These are phyloP conservation scores for Torulaspora delbrueckii DNA, from an alignment of 805 yeast species.

Conservation along the genomic window DNA sequence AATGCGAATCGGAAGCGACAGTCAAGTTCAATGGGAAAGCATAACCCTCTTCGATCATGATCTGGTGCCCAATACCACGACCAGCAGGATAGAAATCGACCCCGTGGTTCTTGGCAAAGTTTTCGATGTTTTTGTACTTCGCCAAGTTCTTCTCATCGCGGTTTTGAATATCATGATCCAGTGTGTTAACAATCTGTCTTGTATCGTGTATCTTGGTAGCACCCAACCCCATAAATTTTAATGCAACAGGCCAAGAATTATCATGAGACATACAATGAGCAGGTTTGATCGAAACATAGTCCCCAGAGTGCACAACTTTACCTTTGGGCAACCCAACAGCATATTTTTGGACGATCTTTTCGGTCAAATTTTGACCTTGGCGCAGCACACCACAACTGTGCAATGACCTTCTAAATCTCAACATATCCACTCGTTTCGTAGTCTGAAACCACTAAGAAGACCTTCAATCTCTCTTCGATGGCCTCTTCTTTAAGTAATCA, in stretches of 20 bases:
- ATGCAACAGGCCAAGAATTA: constrained; percentile 98
- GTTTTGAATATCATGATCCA: constrained; percentile 98
- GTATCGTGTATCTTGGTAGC: constrained; percentile 78
- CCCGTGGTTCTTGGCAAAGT: constrained; percentile 85
- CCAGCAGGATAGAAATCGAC: constrained; percentile 98
- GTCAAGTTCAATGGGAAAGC: constrained; percentile 91
- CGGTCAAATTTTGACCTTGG: constrained; percentile 75
- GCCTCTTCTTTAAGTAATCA: constrained; percentile 1
- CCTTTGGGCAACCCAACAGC: constrained; percentile 80
- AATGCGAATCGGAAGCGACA: constrained; percentile 97
- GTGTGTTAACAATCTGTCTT: constrained; percentile 89
- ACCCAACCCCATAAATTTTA: constrained; percentile 92
- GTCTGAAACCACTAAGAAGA: neutral
- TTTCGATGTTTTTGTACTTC: constrained; percentile 83
- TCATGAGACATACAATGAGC: constrained; percentile 99
- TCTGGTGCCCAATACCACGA: constrained; percentile 97
- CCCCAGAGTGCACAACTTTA: constrained; percentile 80
- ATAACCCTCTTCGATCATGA: constrained; percentile 98
- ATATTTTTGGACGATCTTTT: constrained; percentile 89
- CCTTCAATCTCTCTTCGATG: neutral
- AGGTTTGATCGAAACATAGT: constrained; percentile 90
- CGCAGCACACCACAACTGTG: constrained; percentile 18
- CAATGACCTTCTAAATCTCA: constrained; percentile 25
- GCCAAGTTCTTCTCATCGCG: constrained; percentile 80
- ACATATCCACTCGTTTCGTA: constrained; percentile 13